Evolutionary conservation across 495 filamentous ascomycete genomes (phyloP).

Genomic region (Penicillium riverlandense): DNA sequence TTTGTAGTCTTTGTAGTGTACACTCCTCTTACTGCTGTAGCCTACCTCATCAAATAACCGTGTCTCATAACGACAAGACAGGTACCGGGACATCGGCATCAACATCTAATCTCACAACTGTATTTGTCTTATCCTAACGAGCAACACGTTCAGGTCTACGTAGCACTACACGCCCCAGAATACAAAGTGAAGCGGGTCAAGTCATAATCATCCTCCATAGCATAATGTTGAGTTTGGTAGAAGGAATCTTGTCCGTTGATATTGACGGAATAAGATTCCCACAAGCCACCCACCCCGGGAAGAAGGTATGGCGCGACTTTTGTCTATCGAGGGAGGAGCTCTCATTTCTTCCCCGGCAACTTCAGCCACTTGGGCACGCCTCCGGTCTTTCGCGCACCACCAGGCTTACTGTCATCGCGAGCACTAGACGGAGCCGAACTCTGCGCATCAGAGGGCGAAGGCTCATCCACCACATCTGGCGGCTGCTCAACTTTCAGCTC

Average conservation of each 20-base stretch:
- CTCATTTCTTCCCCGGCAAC: constrained; percentile 50
- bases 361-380: constrained; percentile 66
- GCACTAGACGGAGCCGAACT: constrained; percentile 21
- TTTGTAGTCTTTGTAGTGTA: background rate
- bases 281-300: too few relatives aligned
- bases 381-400: constrained; percentile 32
- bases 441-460: constrained; percentile 28
- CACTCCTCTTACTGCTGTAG: background rate
- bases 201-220: constrained; percentile 1
- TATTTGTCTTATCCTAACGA: background rate
- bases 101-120: too few relatives aligned
- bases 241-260: background rate
- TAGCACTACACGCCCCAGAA: background rate
- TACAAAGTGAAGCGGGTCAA: background rate
- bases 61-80: too few relatives aligned
- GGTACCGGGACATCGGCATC: too few relatives aligned
- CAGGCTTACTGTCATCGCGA: constrained; percentile 37
- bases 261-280: too few relatives aligned
- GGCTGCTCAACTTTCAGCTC: constrained; percentile 53
- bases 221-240: too few relatives aligned
- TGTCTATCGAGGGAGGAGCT: too few relatives aligned
- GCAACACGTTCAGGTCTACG: background rate
- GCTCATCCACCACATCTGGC: constrained; percentile 30
- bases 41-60: too few relatives aligned
- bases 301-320: too few relatives aligned